Base-by-base conservation (phyloP, 331 rosid species). In the Cydonia oblonga region DNA sequence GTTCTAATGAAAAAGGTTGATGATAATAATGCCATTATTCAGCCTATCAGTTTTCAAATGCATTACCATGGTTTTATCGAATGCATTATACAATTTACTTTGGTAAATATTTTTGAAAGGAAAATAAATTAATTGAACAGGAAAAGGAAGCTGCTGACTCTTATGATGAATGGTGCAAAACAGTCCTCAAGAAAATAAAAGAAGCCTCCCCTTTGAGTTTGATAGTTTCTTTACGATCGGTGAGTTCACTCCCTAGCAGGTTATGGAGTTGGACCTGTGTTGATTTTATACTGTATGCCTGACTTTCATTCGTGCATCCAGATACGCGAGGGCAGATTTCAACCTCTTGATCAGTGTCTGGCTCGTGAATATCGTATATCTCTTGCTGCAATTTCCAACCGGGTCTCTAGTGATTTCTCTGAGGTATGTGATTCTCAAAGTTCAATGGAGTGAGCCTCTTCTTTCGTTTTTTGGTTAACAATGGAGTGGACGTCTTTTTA, bases 271-370 rank as follows among this genome's bases (percentile, higher is more conserved):
- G 64, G 53, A 20, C 68, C 54, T 84, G 69, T 24, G 25, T 71
- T 67, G 46, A 35, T 26, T 30, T 28, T 19, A 35, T 19, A 23
- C 16, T 74, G 19, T 46, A 13, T 68, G 19, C 63, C 64, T 66
- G 46, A 81, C 80, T 64, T 78, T 51, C 70, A 58, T 57, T 61
- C 1, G 53, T 30, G 74, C 82, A 81, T 75, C 72, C 69, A 95
- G 99, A 95, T 91, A 64, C 96, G 99, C 4, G 96, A 91, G 80
- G 96, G 97, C 72, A 87, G 99, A 85, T 91, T 89, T 81, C 86
- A 89, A 88, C 81, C 92, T 74, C 96, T 93, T 40, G 88, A 85
- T 81, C 87, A 89, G 53, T 95, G 99, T 79, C 96, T 90, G 75
- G 88, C 72, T 23, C 96, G 96, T 7, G 99, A 95, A 75, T 91